Percentiles rank a stretch among this genome's conserved stretches.
These are phyloP conservation scores for Geotrichum histeridarum DNA, from an alignment of 1,139 yeast genomes.

Conservation along the genomic window DNA sequence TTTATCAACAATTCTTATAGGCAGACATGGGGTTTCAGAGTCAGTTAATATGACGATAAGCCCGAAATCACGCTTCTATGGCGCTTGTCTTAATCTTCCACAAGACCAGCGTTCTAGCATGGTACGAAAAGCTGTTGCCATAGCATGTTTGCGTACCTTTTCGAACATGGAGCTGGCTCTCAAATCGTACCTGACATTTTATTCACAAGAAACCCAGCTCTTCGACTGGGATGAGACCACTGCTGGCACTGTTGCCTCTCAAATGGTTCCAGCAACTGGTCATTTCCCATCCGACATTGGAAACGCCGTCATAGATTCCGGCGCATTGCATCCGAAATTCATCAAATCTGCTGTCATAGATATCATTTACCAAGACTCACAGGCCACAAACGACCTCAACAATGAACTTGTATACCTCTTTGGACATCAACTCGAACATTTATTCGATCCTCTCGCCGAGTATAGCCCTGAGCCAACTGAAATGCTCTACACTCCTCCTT, in stretches of 20 bases:
- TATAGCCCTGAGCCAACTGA: slow-evolving; percentile 88
- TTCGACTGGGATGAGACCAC: slow-evolving; percentile 61
- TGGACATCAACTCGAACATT: slow-evolving; percentile 81
- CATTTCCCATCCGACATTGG: slow-evolving; percentile 58
- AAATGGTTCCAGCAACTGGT: slow-evolving; percentile 50
- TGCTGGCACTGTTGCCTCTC: slow-evolving; percentile 69
- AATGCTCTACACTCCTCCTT: slow-evolving; percentile 55
- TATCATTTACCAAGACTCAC: slow-evolving; percentile 60
- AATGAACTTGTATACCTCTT: slow-evolving; percentile 67
- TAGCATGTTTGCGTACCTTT: slow-evolving; percentile 63
- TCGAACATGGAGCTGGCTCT: slow-evolving; percentile 45
- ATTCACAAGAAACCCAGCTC: slow-evolving; percentile 11
- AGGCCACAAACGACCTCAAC: slow-evolving; percentile 52
- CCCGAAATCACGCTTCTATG: slow-evolving; percentile 62
- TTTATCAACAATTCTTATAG: slow-evolving; percentile 57
- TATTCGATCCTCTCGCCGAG: slow-evolving; percentile 84
- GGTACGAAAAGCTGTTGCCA: slow-evolving; percentile 71
- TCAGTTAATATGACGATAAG: slow-evolving; percentile 59
- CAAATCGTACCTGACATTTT: slow-evolving; percentile 17
- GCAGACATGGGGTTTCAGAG: slow-evolving; percentile 64
- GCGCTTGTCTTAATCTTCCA: slow-evolving; percentile 68
- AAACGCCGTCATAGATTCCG: slow-evolving; percentile 45
- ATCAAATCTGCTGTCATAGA: slow-evolving; percentile 60
- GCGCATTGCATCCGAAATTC: slow-evolving; percentile 54
- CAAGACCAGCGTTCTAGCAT: slow-evolving; percentile 49